Evolutionary conservation across 2,329 filamentous ascomycete species (phyloP), one percentile per base, ranked within the genome.

Genomic region (Alternaria angustiovoidea): DNA sequence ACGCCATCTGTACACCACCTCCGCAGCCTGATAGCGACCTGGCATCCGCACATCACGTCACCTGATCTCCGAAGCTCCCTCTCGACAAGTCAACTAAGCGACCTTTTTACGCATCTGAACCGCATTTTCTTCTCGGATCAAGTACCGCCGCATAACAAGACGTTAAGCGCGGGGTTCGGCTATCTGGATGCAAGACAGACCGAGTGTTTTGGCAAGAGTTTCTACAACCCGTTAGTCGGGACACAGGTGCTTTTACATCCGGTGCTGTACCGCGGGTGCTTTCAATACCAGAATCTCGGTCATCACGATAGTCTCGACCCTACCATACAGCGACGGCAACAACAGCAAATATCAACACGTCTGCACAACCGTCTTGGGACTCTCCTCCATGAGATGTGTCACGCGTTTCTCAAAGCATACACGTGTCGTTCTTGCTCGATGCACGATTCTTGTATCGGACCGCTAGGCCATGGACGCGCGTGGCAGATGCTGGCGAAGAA

Each of bases 401-500:
- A 69, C 28, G 65, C 59, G 0, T 69, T 68, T 28, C 47, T 71
- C 14, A 62, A 65, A 20, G 57, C 59, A 6, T 66, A 67, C 18
- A 42, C 63, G 4, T 69, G 68, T 36, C 43, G 61, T 7, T 49
- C 47, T 0, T 71, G 64, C 38, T 46, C 57, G 1, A 64, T 54
- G 51, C 59, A 63, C 43, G 51, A 59, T 8, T 24, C 32, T 11
- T 61, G 59, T 30, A 46, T 57, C 4, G 57, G 39, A 14, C 30
- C 20, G 8, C 38, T 54, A 5, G 66, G 67, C 1, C 67, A 72
- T 48, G 69, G 64, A 8, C 58, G 68, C 28, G 59, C 63, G 26
- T 72, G 68, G 55, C 68, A 69, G 53, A 28, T 65, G 0, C 32
- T 70, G 7, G 69, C 58, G 7, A 39, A 39, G 28, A 67, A 65